Conservation (phyloP, 345 rosid species). For the Acer campestre region DNA sequence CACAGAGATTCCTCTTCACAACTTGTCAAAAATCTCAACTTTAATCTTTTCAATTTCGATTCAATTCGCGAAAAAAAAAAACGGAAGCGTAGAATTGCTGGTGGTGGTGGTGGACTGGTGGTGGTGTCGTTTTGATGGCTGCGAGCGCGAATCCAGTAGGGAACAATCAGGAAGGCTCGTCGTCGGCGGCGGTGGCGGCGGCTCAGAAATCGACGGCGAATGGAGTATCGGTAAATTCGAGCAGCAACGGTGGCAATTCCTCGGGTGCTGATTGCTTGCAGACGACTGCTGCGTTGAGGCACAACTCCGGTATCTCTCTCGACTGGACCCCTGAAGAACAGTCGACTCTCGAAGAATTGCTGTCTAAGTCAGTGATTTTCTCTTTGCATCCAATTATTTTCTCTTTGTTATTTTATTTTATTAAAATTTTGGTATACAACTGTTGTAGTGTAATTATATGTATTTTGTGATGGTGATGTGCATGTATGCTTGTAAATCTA, state of each 20-base stretch:
- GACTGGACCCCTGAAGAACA: slow-evolving; percentile 79
- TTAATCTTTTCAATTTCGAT: neutral
- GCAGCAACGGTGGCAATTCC: slow-evolving; percentile 37
- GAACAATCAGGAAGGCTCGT: slow-evolving; percentile 50
- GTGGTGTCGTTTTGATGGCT: slow-evolving; percentile 40
- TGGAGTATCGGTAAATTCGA: slow-evolving; percentile 51
- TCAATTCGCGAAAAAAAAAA: neutral
- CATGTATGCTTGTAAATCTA: neutral
- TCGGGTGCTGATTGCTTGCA: slow-evolving; percentile 20
- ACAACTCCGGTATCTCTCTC: slow-evolving; percentile 63
- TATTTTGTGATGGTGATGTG: too few relatives aligned
- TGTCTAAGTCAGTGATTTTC: slow-evolving; percentile 44
- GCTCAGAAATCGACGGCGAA: slow-evolving; percentile 44
- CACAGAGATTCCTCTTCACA: neutral
- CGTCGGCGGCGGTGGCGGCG: slow-evolving; percentile 20
- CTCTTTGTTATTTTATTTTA: too few relatives aligned
- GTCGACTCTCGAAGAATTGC: slow-evolving; percentile 69
- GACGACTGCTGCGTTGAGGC: slow-evolving; percentile 54
- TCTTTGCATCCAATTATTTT: too few relatives aligned
- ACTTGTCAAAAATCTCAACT: neutral
- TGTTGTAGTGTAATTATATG: too few relatives aligned
- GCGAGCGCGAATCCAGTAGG: slow-evolving; percentile 69
- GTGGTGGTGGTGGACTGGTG: too few relatives aligned
- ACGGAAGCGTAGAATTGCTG: neutral
- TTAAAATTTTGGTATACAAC: neutral